Conservation (phyloP, 495 filamentous ascomycete genomes). For the Neurospora pannonica region DNA sequence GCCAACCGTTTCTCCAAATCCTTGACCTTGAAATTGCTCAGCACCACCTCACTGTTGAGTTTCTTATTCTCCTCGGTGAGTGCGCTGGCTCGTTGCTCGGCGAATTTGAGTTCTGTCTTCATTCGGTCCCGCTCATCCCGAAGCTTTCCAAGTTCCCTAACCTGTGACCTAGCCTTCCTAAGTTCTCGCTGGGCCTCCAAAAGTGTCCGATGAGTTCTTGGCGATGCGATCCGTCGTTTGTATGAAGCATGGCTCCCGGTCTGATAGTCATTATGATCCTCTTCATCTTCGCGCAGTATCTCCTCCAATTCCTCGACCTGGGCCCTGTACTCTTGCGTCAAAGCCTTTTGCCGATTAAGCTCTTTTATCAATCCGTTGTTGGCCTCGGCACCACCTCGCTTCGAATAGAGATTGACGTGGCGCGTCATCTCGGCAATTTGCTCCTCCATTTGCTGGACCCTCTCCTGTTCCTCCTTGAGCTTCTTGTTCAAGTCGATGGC, state of each 20-base stretch:
- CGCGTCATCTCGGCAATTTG: slow-evolving; percentile 52
- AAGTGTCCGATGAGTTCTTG: slow-evolving; percentile 36
- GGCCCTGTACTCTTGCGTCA: slow-evolving; percentile 58
- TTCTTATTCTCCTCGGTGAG: slow-evolving; percentile 38
- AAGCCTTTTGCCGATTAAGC: slow-evolving; percentile 54
- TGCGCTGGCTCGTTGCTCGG: slow-evolving; percentile 35
- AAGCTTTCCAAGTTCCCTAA: slow-evolving; percentile 38
- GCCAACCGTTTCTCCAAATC: slow-evolving; percentile 34
- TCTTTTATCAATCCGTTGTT: slow-evolving; percentile 44
- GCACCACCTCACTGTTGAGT: slow-evolving; percentile 30
- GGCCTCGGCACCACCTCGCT: slow-evolving; percentile 35
- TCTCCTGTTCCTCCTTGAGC: slow-evolving; percentile 54
- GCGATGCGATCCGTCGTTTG: slow-evolving; percentile 28
- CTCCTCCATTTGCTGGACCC: slow-evolving; percentile 41
- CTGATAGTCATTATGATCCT: slow-evolving; percentile 27
- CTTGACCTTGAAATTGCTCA: slow-evolving; percentile 27
- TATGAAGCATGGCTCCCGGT: slow-evolving; percentile 6
- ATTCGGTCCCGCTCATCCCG: slow-evolving; percentile 39
- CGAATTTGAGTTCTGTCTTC: slow-evolving; percentile 34
- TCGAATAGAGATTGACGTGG: slow-evolving; percentile 33
- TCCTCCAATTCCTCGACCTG: slow-evolving; percentile 54
- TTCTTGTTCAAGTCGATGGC: slow-evolving; percentile 61
- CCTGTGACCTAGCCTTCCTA: slow-evolving; percentile 38
- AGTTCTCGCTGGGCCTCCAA: slow-evolving; percentile 37
- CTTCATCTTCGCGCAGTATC: slow-evolving; percentile 26